A percentile compares a stretch with the other conserved stretches of the same genome.
Evolutionary conservation across 140 eudicot species (phyloP).

Genomic region (Stevia rebaudiana): DNA sequence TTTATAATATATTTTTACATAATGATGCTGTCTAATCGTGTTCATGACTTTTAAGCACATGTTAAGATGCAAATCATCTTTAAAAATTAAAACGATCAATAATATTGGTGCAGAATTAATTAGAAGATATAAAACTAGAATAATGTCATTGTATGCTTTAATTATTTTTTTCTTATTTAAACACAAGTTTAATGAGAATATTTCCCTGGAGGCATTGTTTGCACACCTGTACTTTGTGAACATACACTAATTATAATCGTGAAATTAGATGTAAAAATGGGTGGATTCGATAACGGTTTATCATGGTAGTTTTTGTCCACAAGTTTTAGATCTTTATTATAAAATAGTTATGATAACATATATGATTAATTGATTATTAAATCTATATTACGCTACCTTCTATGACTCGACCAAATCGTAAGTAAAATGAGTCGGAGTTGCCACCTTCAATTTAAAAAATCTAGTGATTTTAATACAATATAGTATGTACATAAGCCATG

Average conservation of each 20-base stretch:
- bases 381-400: neutral
- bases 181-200: neutral
- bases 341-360: neutral
- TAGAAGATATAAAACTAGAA: neutral
- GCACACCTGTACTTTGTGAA: conserved; percentile 8
- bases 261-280: neutral
- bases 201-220: neutral
- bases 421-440: neutral
- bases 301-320: neutral
- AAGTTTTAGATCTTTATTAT: neutral
- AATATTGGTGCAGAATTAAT: neutral
- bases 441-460: neutral
- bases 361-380: neutral
- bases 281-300: neutral
- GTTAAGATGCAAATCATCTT: neutral
- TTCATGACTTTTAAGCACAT: neutral
- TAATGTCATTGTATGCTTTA: neutral
- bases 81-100: neutral
- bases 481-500: neutral
- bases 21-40: neutral
- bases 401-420: neutral
- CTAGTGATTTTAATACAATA: neutral
- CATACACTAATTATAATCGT: neutral
- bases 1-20: neutral
- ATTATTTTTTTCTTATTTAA: neutral